phyloP scores from a whole-genome alignment of 148 eudicot species.

The Rhododendron vialii region DNA sequence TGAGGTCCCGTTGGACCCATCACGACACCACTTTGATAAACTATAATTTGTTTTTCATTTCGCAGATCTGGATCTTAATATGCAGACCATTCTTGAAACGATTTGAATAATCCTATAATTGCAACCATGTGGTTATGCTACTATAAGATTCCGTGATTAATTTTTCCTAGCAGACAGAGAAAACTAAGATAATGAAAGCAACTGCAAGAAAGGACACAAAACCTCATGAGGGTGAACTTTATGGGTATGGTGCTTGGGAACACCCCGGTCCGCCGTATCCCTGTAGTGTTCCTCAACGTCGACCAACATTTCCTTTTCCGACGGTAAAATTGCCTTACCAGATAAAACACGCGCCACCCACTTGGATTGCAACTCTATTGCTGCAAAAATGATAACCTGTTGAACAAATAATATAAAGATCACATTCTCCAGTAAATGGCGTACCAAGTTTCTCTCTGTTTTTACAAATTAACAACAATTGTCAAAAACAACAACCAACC shows the following conservation, averaged over 20 bases:
- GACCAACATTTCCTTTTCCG: slow-evolving; percentile 38
- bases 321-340: slow-evolving; percentile 30
- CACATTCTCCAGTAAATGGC: neutral
- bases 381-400: slow-evolving; percentile 22
- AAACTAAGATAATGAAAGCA: neutral
- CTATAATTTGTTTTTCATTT: too few species aligned
- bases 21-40: too few species aligned
- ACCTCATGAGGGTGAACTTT: slow-evolving; percentile 19
- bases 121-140: too few species aligned
- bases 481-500: slow-evolving; percentile 15
- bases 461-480: neutral
- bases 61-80: too few species aligned
- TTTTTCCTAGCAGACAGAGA: neutral
- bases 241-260: slow-evolving; percentile 52
- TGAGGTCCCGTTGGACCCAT: too few species aligned
- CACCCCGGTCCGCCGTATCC: slow-evolving; percentile 23
- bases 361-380: slow-evolving; percentile 41
- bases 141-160: neutral
- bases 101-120: too few species aligned
- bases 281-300: slow-evolving; percentile 31
- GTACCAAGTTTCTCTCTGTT: neutral
- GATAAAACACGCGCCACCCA: slow-evolving; percentile 49
- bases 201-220: slow-evolving; percentile 1
- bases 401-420: too few species aligned
- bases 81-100: too few species aligned